phyloP scores from a whole-genome alignment of 768 basidiomycete genomes.

The Austroboletus eburneus region DNA sequence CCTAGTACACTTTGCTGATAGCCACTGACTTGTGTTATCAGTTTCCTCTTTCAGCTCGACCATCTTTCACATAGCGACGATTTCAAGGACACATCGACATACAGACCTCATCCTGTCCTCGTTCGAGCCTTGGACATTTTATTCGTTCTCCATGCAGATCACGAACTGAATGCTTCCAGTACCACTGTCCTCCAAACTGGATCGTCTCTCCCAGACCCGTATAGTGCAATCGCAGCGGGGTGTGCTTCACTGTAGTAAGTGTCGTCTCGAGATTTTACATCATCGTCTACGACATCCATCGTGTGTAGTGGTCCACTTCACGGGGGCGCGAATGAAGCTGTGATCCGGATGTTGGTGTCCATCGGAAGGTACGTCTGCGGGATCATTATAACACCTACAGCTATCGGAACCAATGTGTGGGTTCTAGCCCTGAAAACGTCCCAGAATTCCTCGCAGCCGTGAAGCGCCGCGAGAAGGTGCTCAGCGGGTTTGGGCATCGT shows the following conservation, averaged over 20 bases:
- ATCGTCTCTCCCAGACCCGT: slow-evolving; percentile 88
- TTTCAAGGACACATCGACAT: slow-evolving; percentile 33
- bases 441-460: slow-evolving; percentile 83
- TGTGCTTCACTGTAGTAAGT: slow-evolving; percentile 85
- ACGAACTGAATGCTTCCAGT: slow-evolving; percentile 83
- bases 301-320: slow-evolving; percentile 32
- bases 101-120: slow-evolving; percentile 78
- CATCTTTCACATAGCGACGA: slow-evolving; percentile 46
- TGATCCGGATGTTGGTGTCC: slow-evolving; percentile 88
- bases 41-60: slow-evolving; percentile 90
- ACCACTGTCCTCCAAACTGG: slow-evolving; percentile 87
- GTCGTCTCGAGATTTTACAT: not conserved
- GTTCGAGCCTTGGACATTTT: slow-evolving; percentile 85
- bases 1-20: not conserved
- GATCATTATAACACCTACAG: not conserved
- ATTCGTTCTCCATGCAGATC: slow-evolving; percentile 87
- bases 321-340: slow-evolving; percentile 90
- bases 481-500: slow-evolving; percentile 87
- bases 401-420: not conserved
- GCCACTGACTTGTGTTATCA: slow-evolving; percentile 20
- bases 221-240: slow-evolving; percentile 83
- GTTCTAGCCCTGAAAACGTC: slow-evolving; percentile 69
- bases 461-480: slow-evolving; percentile 81
- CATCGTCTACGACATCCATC: not conserved
- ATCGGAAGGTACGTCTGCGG: slow-evolving; percentile 70